Percentiles rank a stretch among this genome's conserved stretches.
Evolutionary conservation across 2,329 filamentous ascomycete genomes (phyloP).

Genomic region (Colletotrichum plurivorum): DNA sequence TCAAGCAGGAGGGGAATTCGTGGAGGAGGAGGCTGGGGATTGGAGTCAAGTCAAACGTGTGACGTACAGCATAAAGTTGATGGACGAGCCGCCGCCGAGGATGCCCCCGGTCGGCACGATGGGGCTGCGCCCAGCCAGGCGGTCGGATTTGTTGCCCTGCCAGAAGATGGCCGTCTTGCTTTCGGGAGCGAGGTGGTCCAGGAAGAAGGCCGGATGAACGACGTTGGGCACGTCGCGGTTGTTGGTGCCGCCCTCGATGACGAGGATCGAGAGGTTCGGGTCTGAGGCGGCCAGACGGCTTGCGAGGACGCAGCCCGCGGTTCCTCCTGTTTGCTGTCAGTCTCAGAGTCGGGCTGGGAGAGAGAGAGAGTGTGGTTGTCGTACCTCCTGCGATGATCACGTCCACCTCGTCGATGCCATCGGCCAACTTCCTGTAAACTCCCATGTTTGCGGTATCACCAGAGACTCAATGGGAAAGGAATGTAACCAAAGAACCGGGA

Average conservation of each 20-base stretch:
- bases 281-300: constrained; percentile 64
- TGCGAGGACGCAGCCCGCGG: constrained; percentile 63
- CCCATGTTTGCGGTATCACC: constrained; percentile 42
- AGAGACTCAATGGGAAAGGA: neutral
- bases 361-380: neutral
- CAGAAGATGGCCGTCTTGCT: constrained; percentile 72
- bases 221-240: constrained; percentile 64
- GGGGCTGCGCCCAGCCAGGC: constrained; percentile 59
- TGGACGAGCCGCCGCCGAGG: constrained; percentile 65
- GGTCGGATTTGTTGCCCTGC: constrained; percentile 59
- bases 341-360: rapidly evolving
- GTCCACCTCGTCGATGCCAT: constrained; percentile 60
- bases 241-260: constrained; percentile 69
- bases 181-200: constrained; percentile 78
- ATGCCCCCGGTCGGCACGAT: constrained; percentile 58
- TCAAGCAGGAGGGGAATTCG: neutral
- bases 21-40: neutral
- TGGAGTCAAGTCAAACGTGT: neutral
- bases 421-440: constrained; percentile 43
- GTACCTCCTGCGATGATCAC: constrained; percentile 65
- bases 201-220: constrained; percentile 65
- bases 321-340: constrained; percentile 53
- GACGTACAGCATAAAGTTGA: constrained; percentile 59
- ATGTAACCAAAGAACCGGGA: neutral
- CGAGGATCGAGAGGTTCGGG: constrained; percentile 62